Evolutionary conservation across 2,329 filamentous ascomycete species (phyloP).

Genomic region (Canariomyces notabilis): DNA sequence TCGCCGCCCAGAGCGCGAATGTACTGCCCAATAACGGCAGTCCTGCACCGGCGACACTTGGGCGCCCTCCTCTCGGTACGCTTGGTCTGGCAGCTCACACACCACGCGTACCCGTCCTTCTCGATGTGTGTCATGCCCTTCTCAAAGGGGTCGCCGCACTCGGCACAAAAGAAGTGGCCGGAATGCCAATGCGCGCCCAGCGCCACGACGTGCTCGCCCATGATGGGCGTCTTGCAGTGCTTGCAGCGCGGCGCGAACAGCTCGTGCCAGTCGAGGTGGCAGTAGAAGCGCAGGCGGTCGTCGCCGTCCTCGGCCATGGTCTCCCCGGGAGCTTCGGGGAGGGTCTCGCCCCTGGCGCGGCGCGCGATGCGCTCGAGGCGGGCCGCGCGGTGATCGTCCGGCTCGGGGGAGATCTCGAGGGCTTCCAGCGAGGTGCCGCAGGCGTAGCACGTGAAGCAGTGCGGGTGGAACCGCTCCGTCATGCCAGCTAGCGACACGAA

Average conservation of each 20-base stretch:
- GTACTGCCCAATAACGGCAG: slow-evolving; percentile 82
- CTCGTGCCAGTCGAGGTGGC: slow-evolving; percentile 98
- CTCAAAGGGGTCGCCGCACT: slow-evolving; percentile 94
- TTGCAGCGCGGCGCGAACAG: slow-evolving; percentile 88
- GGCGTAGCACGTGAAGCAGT: slow-evolving; percentile 85
- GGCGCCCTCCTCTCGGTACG: slow-evolving; percentile 82
- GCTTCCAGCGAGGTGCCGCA: slow-evolving; percentile 88
- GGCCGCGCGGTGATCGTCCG: slow-evolving; percentile 62
- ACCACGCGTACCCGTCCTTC: slow-evolving; percentile 98
- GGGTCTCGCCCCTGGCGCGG: slow-evolving; percentile 52
- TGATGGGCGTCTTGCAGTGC: slow-evolving; percentile 92
- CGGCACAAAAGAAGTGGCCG: slow-evolving; percentile 97
- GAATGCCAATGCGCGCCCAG: slow-evolving; percentile 95
- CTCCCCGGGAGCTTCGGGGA: slow-evolving; percentile 58
- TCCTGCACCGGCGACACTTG: slow-evolving; percentile 81
- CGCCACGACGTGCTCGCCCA: slow-evolving; percentile 89
- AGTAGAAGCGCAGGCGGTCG: slow-evolving; percentile 77
- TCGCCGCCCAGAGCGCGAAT: slow-evolving; percentile 83
- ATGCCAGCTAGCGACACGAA: slow-evolving; percentile 78
- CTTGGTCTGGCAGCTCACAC: slow-evolving; percentile 85
- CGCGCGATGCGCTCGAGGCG: slow-evolving; percentile 68
- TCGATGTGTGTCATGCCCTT: slow-evolving; percentile 70
- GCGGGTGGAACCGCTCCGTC: slow-evolving; percentile 76
- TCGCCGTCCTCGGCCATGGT: slow-evolving; percentile 69
- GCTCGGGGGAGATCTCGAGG: slow-evolving; percentile 93